Base-by-base conservation (phyloP, 352 stramenopile species). In the Pythium rishiriense region DNA sequence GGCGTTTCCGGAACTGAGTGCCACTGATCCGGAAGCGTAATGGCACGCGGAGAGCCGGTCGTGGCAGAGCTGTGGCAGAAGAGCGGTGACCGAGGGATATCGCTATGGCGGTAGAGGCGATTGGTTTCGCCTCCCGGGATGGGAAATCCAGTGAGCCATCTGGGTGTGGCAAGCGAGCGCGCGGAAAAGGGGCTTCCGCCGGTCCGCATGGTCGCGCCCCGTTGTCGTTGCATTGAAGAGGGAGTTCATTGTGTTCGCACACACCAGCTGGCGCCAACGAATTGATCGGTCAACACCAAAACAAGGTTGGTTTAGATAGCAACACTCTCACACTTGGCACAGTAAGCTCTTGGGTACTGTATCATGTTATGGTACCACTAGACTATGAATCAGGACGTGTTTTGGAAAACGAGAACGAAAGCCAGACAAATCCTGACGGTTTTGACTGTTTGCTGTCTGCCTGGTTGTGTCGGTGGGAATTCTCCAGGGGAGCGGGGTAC, bases 71-170 rank as follows among this genome's bases (percentile, higher is more conserved):
- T 14, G 42, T 49, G 48, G 48, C 25, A 54, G 48, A 54, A 54
- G 48, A 9, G 37, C 17, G 10, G 33, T 12, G 10, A 6, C 14
- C 37, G 6, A 11, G 8, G 3, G 14, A 12, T 17, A 43, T 21
- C 14, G 14, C 14, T 43, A 17, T 17, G 1, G 37, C 37, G 37
- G 37, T 43, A 43, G 37, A 43, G 37, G 37, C 37, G 45, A 50
- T n/a, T 28, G 45, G 21, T 33, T 50, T 50, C 15, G 11, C 6
- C 4, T 43, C n/a, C 15, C 25, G 24, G 48, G 25, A 54, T 3
- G 33, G 33, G 28, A 17, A 22, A 54, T 54, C 48, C 48, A 54
- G 48, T 41, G 48, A 54, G 48, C 48, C 48, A 54, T 54, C 48
- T 54, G 48, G 37, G n/a, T n/a, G 48, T 12, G 26, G 15, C 24